Evolutionary conservation across 495 filamentous ascomycete species (phyloP).

Genomic region (Jackrogersella minutella): DNA sequence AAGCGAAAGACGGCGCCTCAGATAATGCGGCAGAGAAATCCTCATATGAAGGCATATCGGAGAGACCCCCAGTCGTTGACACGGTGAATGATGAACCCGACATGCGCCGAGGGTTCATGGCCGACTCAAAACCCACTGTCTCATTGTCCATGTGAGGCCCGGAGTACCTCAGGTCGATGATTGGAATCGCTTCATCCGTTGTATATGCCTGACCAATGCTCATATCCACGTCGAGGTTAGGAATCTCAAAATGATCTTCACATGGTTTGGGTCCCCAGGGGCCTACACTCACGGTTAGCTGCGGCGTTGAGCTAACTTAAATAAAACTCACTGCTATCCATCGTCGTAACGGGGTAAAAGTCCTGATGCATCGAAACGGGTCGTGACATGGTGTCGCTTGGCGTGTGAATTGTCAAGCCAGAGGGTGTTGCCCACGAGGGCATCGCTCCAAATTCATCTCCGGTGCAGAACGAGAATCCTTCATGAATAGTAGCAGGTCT

Average conservation of each 20-base stretch:
- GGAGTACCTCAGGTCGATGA: constrained; percentile 59
- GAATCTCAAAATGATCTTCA: constrained; percentile 58
- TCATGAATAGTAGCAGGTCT: constrained; percentile 66
- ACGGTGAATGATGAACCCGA: constrained; percentile 66
- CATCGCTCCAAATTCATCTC: constrained; percentile 57
- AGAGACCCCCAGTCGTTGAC: constrained; percentile 64
- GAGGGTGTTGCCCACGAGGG: constrained; percentile 64
- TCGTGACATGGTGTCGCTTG: constrained; percentile 58
- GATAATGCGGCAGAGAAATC: constrained; percentile 65
- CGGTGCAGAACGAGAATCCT: constrained; percentile 65
- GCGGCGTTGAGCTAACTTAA: constrained; percentile 18
- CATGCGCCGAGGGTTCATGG: constrained; percentile 59
- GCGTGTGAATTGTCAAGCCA: constrained; percentile 57
- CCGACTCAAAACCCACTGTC: constrained; percentile 50
- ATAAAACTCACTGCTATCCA: constrained; percentile 59
- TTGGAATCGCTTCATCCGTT: constrained; percentile 63
- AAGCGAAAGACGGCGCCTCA: constrained; percentile 63
- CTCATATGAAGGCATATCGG: constrained; percentile 66
- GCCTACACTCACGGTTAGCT: constrained; percentile 49
- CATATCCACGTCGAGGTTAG: constrained; percentile 57
- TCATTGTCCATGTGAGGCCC: constrained; percentile 53
- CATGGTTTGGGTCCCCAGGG: constrained; percentile 60
- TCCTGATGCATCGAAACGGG: constrained; percentile 61
- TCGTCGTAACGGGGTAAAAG: constrained; percentile 58
- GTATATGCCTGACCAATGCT: constrained; percentile 64